phyloP scores from a whole-genome alignment of 176 grass and related monocot species.

The Saccharum officinarum region DNA sequence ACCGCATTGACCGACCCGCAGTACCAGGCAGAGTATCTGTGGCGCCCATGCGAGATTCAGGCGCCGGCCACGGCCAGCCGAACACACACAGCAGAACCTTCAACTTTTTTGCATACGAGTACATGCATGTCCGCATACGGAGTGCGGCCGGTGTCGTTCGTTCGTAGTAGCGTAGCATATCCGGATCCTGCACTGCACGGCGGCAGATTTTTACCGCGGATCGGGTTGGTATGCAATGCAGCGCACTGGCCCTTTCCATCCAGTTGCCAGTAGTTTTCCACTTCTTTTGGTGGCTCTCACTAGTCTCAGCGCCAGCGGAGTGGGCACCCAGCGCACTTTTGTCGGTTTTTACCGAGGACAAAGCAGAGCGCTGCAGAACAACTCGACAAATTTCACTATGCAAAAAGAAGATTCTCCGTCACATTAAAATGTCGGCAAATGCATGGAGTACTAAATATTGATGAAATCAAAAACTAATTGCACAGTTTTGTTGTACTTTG shows the following conservation, averaged over 20 bases:
- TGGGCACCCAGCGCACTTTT: not conserved
- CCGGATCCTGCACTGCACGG: not conserved
- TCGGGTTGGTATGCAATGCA: too few relatives aligned
- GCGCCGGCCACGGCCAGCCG: not conserved
- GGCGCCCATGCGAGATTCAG: not conserved
- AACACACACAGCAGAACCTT: not conserved
- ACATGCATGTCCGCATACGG: not conserved
- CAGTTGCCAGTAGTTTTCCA: not conserved
- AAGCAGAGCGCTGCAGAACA: not conserved
- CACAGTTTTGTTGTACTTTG: too few relatives aligned
- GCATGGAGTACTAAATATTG: too few relatives aligned
- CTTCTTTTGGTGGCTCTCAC: not conserved
- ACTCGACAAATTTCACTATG: too few relatives aligned
- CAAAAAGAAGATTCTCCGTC: too few relatives aligned
- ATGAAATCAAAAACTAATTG: too few relatives aligned
- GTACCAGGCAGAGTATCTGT: not conserved
- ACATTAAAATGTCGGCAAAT: too few relatives aligned
- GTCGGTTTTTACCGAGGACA: slow-evolving; percentile 1
- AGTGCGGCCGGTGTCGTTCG: not conserved
- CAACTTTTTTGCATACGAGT: not conserved
- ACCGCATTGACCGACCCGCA: not conserved
- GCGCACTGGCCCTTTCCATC: not conserved
- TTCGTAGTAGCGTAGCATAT: not conserved
- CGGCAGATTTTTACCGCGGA: slow-evolving; percentile 18
- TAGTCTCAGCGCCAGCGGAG: not conserved